Evolutionary conservation across 2,329 filamentous ascomycete species (phyloP).

Genomic region (Aspergillus fijiensis): DNA sequence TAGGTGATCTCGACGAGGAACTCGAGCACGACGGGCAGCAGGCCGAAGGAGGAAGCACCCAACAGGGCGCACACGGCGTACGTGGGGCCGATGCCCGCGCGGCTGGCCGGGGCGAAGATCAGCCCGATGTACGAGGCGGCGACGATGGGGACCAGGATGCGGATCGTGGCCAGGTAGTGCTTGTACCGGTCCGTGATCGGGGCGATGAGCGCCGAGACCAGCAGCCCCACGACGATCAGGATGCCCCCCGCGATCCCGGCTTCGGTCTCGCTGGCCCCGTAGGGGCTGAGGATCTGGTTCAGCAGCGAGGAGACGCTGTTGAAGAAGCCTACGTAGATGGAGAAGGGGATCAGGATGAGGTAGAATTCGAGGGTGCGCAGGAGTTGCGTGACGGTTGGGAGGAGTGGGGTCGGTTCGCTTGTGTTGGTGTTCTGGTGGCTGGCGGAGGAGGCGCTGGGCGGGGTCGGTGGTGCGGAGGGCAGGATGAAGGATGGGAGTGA

Average conservation of each 20-base stretch:
- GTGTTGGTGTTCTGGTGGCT: constrained; percentile 40
- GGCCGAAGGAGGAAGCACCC: constrained; percentile 74
- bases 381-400: constrained; percentile 57
- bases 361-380: constrained; percentile 68
- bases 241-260: constrained; percentile 88
- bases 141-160: constrained; percentile 71
- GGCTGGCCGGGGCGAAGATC: constrained; percentile 73
- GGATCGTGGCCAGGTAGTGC: constrained; percentile 70
- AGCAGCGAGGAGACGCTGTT: constrained; percentile 85
- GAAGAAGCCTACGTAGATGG: constrained; percentile 86
- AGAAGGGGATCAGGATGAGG: constrained; percentile 77
- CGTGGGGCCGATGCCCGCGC: constrained; percentile 51
- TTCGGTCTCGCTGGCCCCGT: constrained; percentile 78
- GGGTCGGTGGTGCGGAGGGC: constrained; percentile 72
- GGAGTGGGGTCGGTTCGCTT: constrained; percentile 45
- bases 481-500: constrained; percentile 78
- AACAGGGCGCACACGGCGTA: constrained; percentile 74
- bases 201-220: constrained; percentile 71
- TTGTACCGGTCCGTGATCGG: constrained; percentile 86
- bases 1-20: constrained; percentile 84
- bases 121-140: constrained; percentile 72
- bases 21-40: constrained; percentile 84
- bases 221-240: constrained; percentile 83
- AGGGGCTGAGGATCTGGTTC: constrained; percentile 85
- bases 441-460: constrained; percentile 66